Base-by-base conservation (phyloP, 495 filamentous ascomycete species). In the Monascus purpureus region DNA sequence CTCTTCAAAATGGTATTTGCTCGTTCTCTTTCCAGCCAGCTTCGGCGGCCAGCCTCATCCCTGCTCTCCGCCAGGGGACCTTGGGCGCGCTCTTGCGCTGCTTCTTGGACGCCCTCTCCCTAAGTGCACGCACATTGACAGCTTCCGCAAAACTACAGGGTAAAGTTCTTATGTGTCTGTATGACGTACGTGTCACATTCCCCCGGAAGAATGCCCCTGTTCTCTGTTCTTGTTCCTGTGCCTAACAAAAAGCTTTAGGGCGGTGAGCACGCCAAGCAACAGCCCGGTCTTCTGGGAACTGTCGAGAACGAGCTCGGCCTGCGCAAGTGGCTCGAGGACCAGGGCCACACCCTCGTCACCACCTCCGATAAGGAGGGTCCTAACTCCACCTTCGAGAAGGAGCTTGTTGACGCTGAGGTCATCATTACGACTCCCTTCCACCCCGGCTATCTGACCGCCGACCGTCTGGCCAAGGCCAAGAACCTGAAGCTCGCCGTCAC, bases 401-500 rank as follows among this genome's bases (percentile, higher is more conserved):
- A 97, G 61, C 70, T 97, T 15, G 86, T 88, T 29, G 90, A 97
- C 53, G 84, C 90, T 36, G 90, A 97, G 57, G 72, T 97, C 55
- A 95, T 97, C 71, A 95, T 97, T 64, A 97, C 90, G 43, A 97
- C 90, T 31, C 90, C 88, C 55, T 97, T 97, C 78, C 90, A 97
- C 68, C 90, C 90, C 29, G 90, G 87, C 39, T 97, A 97, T 71
- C 78, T 97, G 28, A 95, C 82, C 31, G 84, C 84, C 26, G 90
- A 96, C 59, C 87, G 90, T 49, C 76, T 97, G 39, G 83, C 83
- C 42, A 93, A 90, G 67, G 90, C 90, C 40, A 95, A 96, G 80
- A 95, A 97, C 23, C 80, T 97, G 47, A 97, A 95, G 73, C 67
- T 92, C 35, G 88, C 88, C 46, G 59, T 97, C 59, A 97, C 90